Evolutionary conservation across 768 basidiomycete species (phyloP), one percentile per base, ranked within the genome.

Genomic region (Hysterangium stoloniferum): DNA sequence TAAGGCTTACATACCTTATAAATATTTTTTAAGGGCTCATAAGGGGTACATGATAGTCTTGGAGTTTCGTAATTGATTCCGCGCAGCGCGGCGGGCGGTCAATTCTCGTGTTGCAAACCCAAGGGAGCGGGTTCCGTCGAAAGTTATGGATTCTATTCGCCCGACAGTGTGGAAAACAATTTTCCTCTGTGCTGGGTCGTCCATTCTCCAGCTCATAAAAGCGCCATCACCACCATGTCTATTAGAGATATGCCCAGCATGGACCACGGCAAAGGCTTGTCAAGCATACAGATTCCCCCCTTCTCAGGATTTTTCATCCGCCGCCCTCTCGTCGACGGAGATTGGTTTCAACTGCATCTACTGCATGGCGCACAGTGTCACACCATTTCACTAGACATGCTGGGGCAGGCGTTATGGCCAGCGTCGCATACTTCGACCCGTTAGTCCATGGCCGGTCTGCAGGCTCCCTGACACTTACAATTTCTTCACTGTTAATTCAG

Each of bases 351-450:
- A 36, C 38, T 7, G 46, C 45, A 17, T 42, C 19, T 20, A 45
- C 46, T 4, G 45, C 57, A 11, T 42, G 47, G 4, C 50, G 42
- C 13, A 52, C 48, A 20, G 44, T 65, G 17, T 32, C 50, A 20
- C 61, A 61, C 47, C 85, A 88, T 62, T 66, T 72, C 24, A 73
- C 68, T 49, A 80, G 71, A 57, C 86, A 88, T 62, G 76, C 78
- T 2, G 91, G 91, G 4, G 81, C 89, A 38, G 91, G 91, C n/a
- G 70, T 91, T 41, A 79, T 94, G 22, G 90, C 88, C 56, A 77
- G 86, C 7, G 88, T 93, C 7, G 91, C 90, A 0, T 94, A 93
- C 65, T 87, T 89, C 60, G 87, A 90, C 60, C 88, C 87, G 81
- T 88, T 58, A 61, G 84, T 71, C 22, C 13, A 24, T 28, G n/a